A percentile compares a stretch with the other conserved stretches of the same genome.
phyloP scores from a whole-genome alignment of 495 filamentous ascomycete species.

The Xylaria bambusicola region DNA sequence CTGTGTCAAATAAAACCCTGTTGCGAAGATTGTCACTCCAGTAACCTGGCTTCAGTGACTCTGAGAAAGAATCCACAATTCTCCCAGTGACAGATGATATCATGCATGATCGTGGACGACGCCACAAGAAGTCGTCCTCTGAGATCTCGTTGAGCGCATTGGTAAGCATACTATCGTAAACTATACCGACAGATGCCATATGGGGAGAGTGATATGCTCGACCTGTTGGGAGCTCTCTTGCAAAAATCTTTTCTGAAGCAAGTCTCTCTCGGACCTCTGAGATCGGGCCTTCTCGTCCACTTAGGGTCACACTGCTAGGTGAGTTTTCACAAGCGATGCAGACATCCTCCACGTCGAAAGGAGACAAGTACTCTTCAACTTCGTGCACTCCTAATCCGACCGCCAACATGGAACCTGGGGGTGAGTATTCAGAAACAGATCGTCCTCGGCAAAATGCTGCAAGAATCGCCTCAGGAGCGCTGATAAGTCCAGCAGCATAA shows the following conservation, averaged over 20 bases:
- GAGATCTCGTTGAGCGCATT: constrained; percentile 14
- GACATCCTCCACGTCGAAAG: constrained; percentile 27
- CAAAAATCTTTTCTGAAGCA: constrained; percentile 36
- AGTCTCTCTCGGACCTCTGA: constrained; percentile 32
- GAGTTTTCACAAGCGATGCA: constrained; percentile 48
- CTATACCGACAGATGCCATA: constrained; percentile 40
- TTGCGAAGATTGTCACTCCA: constrained; percentile 51
- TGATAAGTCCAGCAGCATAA: constrained; percentile 46
- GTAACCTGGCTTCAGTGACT: constrained; percentile 28
- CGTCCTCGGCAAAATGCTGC: constrained; percentile 45
- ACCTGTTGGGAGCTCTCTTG: constrained; percentile 41
- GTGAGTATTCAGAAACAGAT: constrained; percentile 16
- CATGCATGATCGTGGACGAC: constrained; percentile 25
- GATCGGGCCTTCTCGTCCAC: constrained; percentile 40
- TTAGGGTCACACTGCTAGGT: constrained; percentile 45
- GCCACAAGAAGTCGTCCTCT: constrained; percentile 22
- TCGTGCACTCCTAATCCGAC: constrained; percentile 30
- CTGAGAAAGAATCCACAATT: neutral
- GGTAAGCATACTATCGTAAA: constrained; percentile 38
- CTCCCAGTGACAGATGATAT: constrained; percentile 41
- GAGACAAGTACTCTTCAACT: constrained; percentile 28
- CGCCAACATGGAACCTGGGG: constrained; percentile 45
- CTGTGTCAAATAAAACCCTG: constrained; percentile 48
- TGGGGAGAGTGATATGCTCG: constrained; percentile 56
- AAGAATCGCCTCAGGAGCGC: constrained; percentile 47